phyloP scores from a whole-genome alignment of 768 basidiomycete genomes.

The Serendipita sp. region DNA sequence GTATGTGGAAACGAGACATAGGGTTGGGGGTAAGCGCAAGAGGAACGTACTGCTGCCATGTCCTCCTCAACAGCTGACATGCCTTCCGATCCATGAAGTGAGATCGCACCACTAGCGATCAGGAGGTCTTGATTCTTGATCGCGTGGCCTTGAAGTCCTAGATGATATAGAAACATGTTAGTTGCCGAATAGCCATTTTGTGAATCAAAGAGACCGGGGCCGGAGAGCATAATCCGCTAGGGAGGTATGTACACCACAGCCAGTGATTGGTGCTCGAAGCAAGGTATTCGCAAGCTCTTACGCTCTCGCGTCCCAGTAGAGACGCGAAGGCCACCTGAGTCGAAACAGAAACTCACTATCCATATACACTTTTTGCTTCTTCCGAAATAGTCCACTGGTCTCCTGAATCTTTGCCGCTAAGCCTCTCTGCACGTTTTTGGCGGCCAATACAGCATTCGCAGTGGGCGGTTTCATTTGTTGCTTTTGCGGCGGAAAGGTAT shows the following conservation, averaged over 20 bases:
- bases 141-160: conserved; percentile 92
- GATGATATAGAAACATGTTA: neutral
- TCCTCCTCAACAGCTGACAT: conserved; percentile 83
- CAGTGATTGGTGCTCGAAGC: too few relatives aligned
- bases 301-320: too few relatives aligned
- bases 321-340: conserved; percentile 2
- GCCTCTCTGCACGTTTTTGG: conserved; percentile 88
- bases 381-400: conserved; percentile 77
- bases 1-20: neutral
- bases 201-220: too few relatives aligned
- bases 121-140: conserved; percentile 93
- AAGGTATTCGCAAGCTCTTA: too few relatives aligned
- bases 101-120: conserved; percentile 73
- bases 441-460: conserved; percentile 37
- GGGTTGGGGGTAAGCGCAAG: conserved; percentile 12
- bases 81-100: conserved; percentile 66
- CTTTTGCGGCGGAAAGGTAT: conserved; percentile 43
- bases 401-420: conserved; percentile 95
- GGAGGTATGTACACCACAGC: too few relatives aligned
- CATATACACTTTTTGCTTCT: conserved; percentile 97
- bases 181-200: neutral
- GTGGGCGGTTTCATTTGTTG: conserved; percentile 17
- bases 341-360: conserved; percentile 52
- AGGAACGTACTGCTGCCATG: conserved; percentile 52
- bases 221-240: too few relatives aligned